phyloP scores from a whole-genome alignment of 1,284 basidiomycete genomes.

The Leccinum pachyderme region DNA sequence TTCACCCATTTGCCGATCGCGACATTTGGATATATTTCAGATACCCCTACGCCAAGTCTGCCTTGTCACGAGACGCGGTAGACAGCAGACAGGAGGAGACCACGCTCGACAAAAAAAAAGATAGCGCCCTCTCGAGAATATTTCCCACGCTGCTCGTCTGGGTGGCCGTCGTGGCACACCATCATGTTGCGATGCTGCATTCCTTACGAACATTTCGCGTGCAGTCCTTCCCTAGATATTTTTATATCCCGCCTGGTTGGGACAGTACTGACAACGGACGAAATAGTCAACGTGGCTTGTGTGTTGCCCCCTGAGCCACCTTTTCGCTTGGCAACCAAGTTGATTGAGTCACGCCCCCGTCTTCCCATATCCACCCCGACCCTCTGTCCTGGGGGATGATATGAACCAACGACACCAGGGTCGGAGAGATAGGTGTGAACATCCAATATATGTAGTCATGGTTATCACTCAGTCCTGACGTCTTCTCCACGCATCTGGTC shows the following conservation, averaged over 20 bases:
- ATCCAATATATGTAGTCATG: slow-evolving; percentile 15
- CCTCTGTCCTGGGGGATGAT: not conserved
- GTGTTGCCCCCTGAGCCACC: not conserved
- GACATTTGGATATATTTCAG: slow-evolving; percentile 22
- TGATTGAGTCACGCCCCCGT: not conserved
- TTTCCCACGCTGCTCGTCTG: slow-evolving; percentile 2
- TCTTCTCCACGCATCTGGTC: not conserved
- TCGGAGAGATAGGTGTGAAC: slow-evolving; percentile 4
- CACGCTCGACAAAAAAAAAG: not conserved
- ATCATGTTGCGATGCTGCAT: not conserved
- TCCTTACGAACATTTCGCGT: not conserved
- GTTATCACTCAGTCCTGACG: slow-evolving; percentile 13
- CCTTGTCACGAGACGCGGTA: not conserved
- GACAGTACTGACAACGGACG: slow-evolving; percentile 14
- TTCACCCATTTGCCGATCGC: slow-evolving; percentile 31
- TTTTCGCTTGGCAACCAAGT: slow-evolving; percentile 3
- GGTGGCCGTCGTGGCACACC: too few relatives aligned
- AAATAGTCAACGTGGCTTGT: slow-evolving; percentile 5
- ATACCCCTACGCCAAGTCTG: slow-evolving; percentile 5
- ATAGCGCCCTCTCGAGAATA: not conserved
- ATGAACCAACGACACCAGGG: not conserved
- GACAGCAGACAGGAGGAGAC: slow-evolving; percentile 4
- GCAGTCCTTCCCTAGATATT: not conserved
- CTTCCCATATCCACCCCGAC: not conserved
- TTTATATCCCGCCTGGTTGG: slow-evolving; percentile 4